Base-by-base conservation (phyloP, 2,329 filamentous ascomycete genomes). In the Rugonectria rugulosa region DNA sequence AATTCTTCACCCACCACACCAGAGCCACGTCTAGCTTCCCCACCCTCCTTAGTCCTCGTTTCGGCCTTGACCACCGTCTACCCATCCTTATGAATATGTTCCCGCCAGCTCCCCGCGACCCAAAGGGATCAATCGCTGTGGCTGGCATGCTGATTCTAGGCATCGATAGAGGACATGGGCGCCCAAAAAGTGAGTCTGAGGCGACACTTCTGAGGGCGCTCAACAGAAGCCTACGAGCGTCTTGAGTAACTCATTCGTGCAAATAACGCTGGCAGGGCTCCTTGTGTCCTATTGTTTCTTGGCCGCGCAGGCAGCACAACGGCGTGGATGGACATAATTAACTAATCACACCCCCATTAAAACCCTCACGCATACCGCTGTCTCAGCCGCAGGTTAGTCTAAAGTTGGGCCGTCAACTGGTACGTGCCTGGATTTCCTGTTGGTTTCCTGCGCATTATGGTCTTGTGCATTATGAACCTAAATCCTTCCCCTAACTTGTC, bases 181-280 rank as follows among this genome's bases (percentile, higher is more conserved):
- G 70, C 80, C 15, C 75, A 80, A 55, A 69, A 69, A 41, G 75
- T 77, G 44, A 71, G 81, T 19, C 68, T 82, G 57, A 17, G 57
- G 47, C 21, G 62, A 62, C 26, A 47, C 56, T 6, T 68, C 65
- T 47, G 64, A 68, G 6, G 70, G 63, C 14, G 69, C 68, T 29
- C 72, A 74, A 26, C 53, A 63, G 12, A 68, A 72, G 59, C 66
- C 71, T 14, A 44, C 23, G 49, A 59, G 32, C 59, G 62, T 4
- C 56, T 81, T 15, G 72, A 74, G 60, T 64, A 51, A n/a, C 61
- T 64, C 5, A 59, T 77, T 24, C 62, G 50, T 12, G 45, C 36
- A 24, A 62, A 54, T 32, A 23, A 14, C 17, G 26, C 52, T 50
- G 57, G 60, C 60, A 46, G 52, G 60, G 55, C 36, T 32, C 43